Base-by-base conservation (phyloP, 116 monocot genomes). In the Cymodocea nodosa region DNA sequence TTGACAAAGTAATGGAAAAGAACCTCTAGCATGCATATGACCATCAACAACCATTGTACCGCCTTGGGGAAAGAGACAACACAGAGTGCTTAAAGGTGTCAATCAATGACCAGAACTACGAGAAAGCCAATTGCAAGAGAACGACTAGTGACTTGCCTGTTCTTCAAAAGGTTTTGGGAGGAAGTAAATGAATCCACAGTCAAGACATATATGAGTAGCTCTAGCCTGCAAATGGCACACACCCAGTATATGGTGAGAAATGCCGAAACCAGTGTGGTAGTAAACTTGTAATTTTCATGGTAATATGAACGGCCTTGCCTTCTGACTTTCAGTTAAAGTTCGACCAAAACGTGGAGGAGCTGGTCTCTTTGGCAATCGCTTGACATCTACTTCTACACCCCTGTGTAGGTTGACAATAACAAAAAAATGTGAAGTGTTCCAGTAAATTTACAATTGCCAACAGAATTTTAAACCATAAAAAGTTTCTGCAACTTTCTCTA, bases 201-300 rank as follows among this genome's bases (percentile, higher is more conserved):
- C 85, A 2, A 89, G 70, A 64, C 89, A 89, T 69, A 89, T 89
- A 56, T 95, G 95, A 52, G 95, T 95, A 63, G 95, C 95, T 82
- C 85, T 87, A 44, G 79, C 73, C 87, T 84, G 80, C 60, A 79
- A 59, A 23, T 10, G 7, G 25, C 3, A 34, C 15, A 65, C 17
- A 15, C 15, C 14, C 9, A 49, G 64, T 6, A 59, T 44, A 49
- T 20, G 24, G 2, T 23, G 37, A 22, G 40, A 66, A 50, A 15
- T 44, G 60, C 5, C 13, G 34, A 50, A 12, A 11, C 35, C 14
- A 52, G 18, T 15, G 52, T 8, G 8, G 44, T 44, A 9, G 44
- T 12, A 8, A 44, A 44, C 44, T 44, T 6, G 6, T 44, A 4
- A 1, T 44, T 12, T 44, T 44, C 44, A 10, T 10, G 44, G 11